phyloP scores from a whole-genome alignment of 331 rosid species.

The Stylosanthes scabra region DNA sequence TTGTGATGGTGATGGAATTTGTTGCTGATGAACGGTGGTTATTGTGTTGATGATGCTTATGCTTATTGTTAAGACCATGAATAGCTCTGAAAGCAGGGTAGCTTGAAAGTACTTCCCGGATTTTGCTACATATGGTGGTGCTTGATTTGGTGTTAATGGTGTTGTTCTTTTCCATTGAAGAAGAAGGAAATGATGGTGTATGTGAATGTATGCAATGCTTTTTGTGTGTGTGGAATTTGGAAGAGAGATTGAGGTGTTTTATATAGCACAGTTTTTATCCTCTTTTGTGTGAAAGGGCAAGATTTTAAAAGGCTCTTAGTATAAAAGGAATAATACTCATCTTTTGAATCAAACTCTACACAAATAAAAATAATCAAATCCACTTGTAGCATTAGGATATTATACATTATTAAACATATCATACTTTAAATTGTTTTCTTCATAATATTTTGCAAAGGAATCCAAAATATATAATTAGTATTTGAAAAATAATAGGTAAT shows the following conservation, averaged over 20 bases:
- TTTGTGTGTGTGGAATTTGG: neutral
- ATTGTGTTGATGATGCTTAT: neutral
- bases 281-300: too few species aligned
- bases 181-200: too few species aligned
- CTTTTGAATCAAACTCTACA: slow-evolving; percentile 13
- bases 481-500: too few species aligned
- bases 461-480: too few species aligned
- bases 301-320: slow-evolving; percentile 22
- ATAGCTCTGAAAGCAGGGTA: slow-evolving; percentile 42
- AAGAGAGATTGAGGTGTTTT: slow-evolving; percentile 40
- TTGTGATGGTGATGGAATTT: neutral
- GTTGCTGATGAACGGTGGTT: slow-evolving; percentile 13
- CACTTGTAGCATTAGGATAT: too few species aligned
- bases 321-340: neutral
- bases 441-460: too few species aligned
- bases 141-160: too few species aligned
- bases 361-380: too few species aligned
- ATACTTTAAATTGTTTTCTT: too few species aligned
- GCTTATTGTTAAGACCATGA: slow-evolving; percentile 24
- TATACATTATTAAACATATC: too few species aligned
- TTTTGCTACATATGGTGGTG: slow-evolving; percentile 51
- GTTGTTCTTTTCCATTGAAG: too few species aligned
- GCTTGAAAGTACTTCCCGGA: slow-evolving; percentile 47
- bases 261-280: slow-evolving; percentile 33
- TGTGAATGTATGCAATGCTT: too few species aligned